Conservation (phyloP, 2,329 filamentous ascomycete species). For the Hirsutella rhossiliensis region DNA sequence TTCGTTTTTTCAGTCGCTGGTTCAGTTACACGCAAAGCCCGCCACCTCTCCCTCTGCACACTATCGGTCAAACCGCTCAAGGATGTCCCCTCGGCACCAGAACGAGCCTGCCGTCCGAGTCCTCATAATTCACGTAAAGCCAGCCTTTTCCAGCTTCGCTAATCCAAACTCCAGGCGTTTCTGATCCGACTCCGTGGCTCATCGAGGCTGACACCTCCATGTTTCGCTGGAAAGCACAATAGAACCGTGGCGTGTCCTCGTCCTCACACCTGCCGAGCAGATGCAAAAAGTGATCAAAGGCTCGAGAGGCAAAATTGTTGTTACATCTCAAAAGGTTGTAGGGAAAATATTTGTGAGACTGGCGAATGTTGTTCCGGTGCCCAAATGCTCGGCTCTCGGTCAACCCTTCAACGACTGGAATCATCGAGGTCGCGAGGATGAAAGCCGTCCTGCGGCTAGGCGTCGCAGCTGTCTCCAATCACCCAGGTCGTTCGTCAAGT, state of each 20-base stretch:
- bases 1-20: too few species aligned
- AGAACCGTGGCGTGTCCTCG: neutral
- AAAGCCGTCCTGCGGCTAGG: too few species aligned
- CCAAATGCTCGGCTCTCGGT: too few species aligned
- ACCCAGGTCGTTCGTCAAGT: too few species aligned
- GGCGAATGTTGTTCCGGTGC: too few species aligned
- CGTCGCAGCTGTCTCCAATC: too few species aligned
- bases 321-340: neutral
- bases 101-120: conserved; percentile 1
- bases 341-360: conserved; percentile 1
- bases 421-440: too few species aligned
- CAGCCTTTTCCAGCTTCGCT: conserved; percentile 4
- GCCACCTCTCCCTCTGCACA: too few species aligned
- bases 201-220: conserved; percentile 5
- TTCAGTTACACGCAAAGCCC: too few species aligned
- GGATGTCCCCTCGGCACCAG: neutral
- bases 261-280: neutral
- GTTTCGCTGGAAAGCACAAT: conserved; percentile 6
- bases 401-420: too few species aligned
- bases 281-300: conserved; percentile 2
- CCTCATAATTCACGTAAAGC: conserved; percentile 9
- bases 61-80: too few species aligned
- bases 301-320: neutral
- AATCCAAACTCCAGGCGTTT: conserved; percentile 12
- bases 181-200: conserved; percentile 3